Conservation (phyloP, 306 rosid species). For the Lathyrus aphaca region DNA sequence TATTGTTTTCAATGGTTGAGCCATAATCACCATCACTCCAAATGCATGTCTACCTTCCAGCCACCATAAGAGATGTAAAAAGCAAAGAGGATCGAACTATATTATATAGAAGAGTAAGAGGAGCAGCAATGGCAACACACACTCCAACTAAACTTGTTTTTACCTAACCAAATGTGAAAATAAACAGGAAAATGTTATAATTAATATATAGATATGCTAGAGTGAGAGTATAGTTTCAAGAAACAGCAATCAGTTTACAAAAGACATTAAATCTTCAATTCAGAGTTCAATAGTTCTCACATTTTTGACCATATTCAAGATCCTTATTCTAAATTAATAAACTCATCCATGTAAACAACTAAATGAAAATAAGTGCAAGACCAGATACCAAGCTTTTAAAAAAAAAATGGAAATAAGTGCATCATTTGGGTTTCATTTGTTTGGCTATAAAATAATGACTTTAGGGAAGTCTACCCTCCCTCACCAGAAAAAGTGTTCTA, state of each 20-base stretch:
- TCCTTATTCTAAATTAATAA: neutral
- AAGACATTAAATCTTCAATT: neutral
- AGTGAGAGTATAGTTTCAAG: conserved; percentile 4
- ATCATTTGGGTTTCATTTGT: neutral
- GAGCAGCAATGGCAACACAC: conserved; percentile 20
- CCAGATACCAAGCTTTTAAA: no score
- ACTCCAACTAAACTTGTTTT: conserved; percentile 32
- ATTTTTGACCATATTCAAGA: neutral
- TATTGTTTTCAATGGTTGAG: conserved; percentile 47
- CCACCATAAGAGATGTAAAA: conserved; percentile 31
- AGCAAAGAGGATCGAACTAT: conserved; percentile 18
- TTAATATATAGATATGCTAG: conserved; percentile 4
- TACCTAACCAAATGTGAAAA: conserved; percentile 39
- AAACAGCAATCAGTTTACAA: neutral
- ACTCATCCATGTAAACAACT: neutral
- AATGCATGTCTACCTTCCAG: conserved; percentile 44
- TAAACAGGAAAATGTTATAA: conserved; percentile 34
- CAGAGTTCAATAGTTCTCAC: neutral
- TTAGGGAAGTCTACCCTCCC: neutral
- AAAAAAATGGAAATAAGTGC: neutral
- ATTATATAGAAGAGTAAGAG: conserved; percentile 19
- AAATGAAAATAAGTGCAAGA: neutral
- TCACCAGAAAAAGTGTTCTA: neutral
- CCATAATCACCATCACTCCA: conserved; percentile 52
- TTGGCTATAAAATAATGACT: neutral